Base-by-base conservation (phyloP, 495 filamentous ascomycete species). In the Neurospora sp. region DNA sequence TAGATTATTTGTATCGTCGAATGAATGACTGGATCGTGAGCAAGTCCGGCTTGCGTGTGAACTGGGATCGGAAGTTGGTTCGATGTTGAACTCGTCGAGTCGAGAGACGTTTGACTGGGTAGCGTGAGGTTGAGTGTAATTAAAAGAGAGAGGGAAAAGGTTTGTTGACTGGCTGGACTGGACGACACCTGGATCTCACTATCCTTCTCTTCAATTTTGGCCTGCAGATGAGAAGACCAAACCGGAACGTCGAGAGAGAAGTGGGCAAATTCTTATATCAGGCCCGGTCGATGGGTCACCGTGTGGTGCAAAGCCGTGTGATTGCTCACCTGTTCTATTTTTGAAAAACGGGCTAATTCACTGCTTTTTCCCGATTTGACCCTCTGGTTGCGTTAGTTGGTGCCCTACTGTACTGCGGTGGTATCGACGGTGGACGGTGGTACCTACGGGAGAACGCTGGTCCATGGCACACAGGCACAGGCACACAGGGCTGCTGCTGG, bases 21-120 rank as follows among this genome's bases (percentile, higher is more conserved):
- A 80, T 79, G 84, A 86, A 81, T 82, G 85, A 81, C 83, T 80
- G 81, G 81, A 83, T 86, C 78, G 46, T 76, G 77, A 84, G 83
- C 84, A 85, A 86, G 85, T 82, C 85, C 85, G 77, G 85, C 84
- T 86, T 85, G 85, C 83, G 78, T 80, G 80, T 81, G 77, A 68
- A 78, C 77, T 76, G 75, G 76, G 75, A 77, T 77, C 74, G 69
- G 74, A 72, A 74, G 61, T 42, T 71, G 16, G 39, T 59, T 72
- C 71, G 70, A 44, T 73, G 69, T 71, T 61, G 53, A 61, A 61
- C 53, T 37, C 40, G 73, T 70, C 71, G 70, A 71, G 73, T 71
- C 71, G 65, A 76, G 68, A 71, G 70, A 48, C 72, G 70, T 74
- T 41, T 81, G 81, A 80, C 82, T 80, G 80, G 80, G 74, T 79